Evolutionary conservation across 73 alveolate species (phyloP).

Genomic region (Paramecium octaurelia): DNA sequence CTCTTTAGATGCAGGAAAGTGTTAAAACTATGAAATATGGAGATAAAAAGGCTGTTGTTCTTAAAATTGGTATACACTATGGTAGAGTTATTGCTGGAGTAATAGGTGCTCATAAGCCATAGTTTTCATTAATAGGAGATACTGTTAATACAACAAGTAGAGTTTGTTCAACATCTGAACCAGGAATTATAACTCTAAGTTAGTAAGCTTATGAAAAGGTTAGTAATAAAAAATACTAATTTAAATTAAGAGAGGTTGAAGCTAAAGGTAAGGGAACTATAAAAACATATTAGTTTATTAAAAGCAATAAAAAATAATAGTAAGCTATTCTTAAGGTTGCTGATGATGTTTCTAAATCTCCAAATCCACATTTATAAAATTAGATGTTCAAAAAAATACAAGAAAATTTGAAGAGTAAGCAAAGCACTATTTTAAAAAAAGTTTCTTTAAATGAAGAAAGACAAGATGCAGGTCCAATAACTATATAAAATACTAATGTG

Average conservation of each 20-base stretch:
- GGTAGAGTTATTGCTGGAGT: slow-evolving; percentile 97
- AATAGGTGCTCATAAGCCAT: slow-evolving; percentile 95
- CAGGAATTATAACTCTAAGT: slow-evolving; percentile 42
- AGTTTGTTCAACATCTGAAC: slow-evolving; percentile 83
- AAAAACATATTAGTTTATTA: slow-evolving; percentile 68
- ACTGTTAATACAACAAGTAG: slow-evolving; percentile 95
- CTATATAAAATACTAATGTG: not conserved
- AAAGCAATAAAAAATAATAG: slow-evolving; percentile 56
- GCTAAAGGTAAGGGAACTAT: slow-evolving; percentile 83
- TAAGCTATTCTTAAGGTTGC: slow-evolving; percentile 48
- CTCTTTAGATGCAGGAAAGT: slow-evolving; percentile 50
- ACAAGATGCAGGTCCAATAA: not conserved
- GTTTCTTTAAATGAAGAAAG: not conserved
- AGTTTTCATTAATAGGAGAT: slow-evolving; percentile 94
- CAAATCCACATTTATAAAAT: not conserved
- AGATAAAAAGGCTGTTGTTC: slow-evolving; percentile 63
- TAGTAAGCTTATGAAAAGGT: slow-evolving; percentile 11
- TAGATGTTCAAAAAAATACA: not conserved
- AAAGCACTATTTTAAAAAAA: not conserved
- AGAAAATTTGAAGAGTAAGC: not conserved
- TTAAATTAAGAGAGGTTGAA: slow-evolving; percentile 54
- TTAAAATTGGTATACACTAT: slow-evolving; percentile 95
- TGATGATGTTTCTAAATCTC: slow-evolving; percentile 57
- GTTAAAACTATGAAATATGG: slow-evolving; percentile 47
- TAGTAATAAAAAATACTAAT: not conserved